phyloP scores from a whole-genome alignment of 2,329 filamentous ascomycete species.

The Didymella lethalis region DNA sequence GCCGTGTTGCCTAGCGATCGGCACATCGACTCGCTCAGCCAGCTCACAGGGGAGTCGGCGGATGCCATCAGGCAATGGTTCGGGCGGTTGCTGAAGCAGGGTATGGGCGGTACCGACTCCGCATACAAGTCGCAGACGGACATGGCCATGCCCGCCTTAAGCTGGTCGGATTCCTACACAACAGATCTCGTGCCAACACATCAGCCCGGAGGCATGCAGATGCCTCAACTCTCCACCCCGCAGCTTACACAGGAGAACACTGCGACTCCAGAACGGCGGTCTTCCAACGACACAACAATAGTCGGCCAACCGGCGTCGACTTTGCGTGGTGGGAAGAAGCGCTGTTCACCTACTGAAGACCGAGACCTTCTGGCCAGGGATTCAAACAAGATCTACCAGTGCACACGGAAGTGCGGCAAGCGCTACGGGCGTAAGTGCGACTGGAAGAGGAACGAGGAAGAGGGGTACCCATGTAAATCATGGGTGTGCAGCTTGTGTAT shows the following conservation, averaged over 20 bases:
- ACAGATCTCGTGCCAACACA: conserved; percentile 25
- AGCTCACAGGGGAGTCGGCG: conserved; percentile 46
- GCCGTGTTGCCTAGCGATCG: conserved; percentile 47
- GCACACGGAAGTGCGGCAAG: conserved; percentile 50
- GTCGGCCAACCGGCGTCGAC: conserved; percentile 23
- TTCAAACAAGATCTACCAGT: conserved; percentile 49
- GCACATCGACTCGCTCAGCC: conserved; percentile 48
- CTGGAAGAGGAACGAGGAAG: conserved; percentile 52
- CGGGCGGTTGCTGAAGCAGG: conserved; percentile 47
- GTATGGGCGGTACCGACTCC: conserved; percentile 47
- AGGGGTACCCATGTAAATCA: conserved; percentile 47
- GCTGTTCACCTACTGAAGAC: conserved; percentile 46
- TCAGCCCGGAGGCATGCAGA: conserved; percentile 7
- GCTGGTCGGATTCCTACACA: conserved; percentile 31
- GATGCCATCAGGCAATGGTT: conserved; percentile 49
- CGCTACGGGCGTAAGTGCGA: conserved; percentile 50
- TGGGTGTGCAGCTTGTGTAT: conserved; percentile 48
- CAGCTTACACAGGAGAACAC: conserved; percentile 20
- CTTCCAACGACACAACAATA: conserved; percentile 31
- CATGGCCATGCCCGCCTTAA: conserved; percentile 32
- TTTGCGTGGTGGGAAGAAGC: conserved; percentile 45
- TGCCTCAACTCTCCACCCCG: conserved; percentile 8
- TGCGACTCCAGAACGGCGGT: conserved; percentile 25
- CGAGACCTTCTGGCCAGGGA: conserved; percentile 41
- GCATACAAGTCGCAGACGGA: conserved; percentile 51